These are phyloP conservation scores for Ustanciosporium gigantosporum DNA, from an alignment of 1,284 basidiomycete species.

Conservation along the genomic window DNA sequence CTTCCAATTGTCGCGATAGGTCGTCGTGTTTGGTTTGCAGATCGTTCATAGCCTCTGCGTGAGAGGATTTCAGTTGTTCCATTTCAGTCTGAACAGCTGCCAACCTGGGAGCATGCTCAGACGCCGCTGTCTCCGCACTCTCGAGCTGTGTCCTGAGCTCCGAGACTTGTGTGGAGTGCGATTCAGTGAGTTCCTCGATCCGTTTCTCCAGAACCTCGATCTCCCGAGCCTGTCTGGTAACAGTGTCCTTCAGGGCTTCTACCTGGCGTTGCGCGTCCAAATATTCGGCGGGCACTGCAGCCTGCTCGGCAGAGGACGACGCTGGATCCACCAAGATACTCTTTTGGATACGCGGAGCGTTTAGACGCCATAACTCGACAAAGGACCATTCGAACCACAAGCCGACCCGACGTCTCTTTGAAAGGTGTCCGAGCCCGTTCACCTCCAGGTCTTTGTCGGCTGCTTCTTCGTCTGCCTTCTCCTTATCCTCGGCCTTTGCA, in stretches of 20 bases:
- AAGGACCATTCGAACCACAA: slow-evolving; percentile 98
- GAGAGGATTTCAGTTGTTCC: slow-evolving; percentile 14
- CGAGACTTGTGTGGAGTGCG: slow-evolving; percentile 1
- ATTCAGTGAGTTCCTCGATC: slow-evolving; percentile 26
- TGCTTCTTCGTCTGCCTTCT: slow-evolving; percentile 33
- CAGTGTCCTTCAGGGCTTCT: slow-evolving; percentile 41
- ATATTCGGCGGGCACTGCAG: slow-evolving; percentile 43
- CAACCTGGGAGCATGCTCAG: slow-evolving; percentile 7
- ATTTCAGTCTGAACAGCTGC: slow-evolving; percentile 9
- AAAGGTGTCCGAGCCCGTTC: slow-evolving; percentile 33
- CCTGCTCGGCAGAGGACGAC: slow-evolving; percentile 22
- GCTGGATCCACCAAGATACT: slow-evolving; percentile 51
- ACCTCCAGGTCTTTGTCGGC: slow-evolving; percentile 33
- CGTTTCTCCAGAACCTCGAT: slow-evolving; percentile 34
- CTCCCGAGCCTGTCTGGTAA: slow-evolving; percentile 34
- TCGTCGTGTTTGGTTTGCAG: slow-evolving; percentile 11
- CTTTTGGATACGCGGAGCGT: slow-evolving; percentile 69
- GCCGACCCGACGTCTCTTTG: slow-evolving; percentile 68
- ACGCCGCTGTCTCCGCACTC: slow-evolving; percentile 4
- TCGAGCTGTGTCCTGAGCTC: slow-evolving; percentile 6
- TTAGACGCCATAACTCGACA: slow-evolving; percentile 97
- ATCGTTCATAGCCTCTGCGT: slow-evolving; percentile 10
- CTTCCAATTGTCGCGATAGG: slow-evolving; percentile 4
- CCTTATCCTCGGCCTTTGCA: slow-evolving; percentile 11
- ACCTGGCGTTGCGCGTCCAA: slow-evolving; percentile 54